A percentile compares a stretch with the other conserved stretches of the same genome.
These are phyloP conservation scores for Wallacemonas collosoma DNA, from an alignment of 208 protist species.

Conservation along the genomic window DNA sequence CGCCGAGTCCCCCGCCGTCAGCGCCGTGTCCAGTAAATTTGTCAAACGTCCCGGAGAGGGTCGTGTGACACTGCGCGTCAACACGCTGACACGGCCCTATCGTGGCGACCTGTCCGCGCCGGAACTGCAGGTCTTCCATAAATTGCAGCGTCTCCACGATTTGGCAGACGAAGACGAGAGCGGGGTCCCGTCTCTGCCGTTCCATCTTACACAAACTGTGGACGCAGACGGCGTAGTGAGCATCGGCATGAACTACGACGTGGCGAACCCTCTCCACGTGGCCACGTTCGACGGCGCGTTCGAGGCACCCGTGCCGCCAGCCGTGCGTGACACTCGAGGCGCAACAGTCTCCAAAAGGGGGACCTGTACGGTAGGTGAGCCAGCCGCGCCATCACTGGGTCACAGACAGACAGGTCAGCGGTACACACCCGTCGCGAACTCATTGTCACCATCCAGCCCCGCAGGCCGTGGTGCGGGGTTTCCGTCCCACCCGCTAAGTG, in stretches of 20 bases:
- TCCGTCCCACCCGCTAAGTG: too few relatives aligned
- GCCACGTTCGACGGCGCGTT: background rate
- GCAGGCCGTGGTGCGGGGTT: too few relatives aligned
- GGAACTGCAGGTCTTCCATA: background rate
- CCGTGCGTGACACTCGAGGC: background rate
- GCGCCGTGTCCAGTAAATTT: background rate
- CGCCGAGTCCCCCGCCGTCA: conserved; percentile 4
- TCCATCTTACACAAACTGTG: background rate
- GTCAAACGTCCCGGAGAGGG: background rate
- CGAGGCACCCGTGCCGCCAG: background rate
- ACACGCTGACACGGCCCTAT: background rate
- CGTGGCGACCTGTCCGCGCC: background rate
- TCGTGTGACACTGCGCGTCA: background rate
- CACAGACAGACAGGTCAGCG: too few relatives aligned
- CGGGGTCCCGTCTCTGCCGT: background rate
- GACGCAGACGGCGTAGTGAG: background rate
- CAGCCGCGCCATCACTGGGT: too few relatives aligned
- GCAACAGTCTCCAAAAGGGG: too few relatives aligned
- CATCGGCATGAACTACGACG: conserved; percentile 7
- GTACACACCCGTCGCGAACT: too few relatives aligned
- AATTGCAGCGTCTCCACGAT: background rate
- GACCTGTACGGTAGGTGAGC: too few relatives aligned
- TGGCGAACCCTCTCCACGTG: background rate
- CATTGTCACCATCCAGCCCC: too few relatives aligned
- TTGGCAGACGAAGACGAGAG: background rate